These are phyloP conservation scores for Ogataea siamensis DNA, from an alignment of 805 yeast species.

Conservation along the genomic window DNA sequence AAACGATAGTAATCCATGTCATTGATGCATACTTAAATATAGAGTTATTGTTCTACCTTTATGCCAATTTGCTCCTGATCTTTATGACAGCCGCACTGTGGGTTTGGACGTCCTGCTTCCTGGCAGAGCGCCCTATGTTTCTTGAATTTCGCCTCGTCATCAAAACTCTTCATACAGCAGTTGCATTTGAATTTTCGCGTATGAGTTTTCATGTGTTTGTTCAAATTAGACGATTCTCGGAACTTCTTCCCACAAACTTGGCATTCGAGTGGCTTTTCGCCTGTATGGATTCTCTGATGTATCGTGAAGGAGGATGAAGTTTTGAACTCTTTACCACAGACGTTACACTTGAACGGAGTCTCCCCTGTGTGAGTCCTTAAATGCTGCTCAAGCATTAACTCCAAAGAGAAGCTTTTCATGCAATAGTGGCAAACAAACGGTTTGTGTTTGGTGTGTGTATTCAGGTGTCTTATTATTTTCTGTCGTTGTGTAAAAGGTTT, in stretches of 20 bases:
- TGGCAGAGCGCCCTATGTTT: slow-evolving; percentile 37
- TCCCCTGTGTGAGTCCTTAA: slow-evolving; percentile 85
- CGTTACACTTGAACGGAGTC: slow-evolving; percentile 72
- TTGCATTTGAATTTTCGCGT: slow-evolving; percentile 50
- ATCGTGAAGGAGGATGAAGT: slow-evolving; percentile 80
- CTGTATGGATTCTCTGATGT: slow-evolving; percentile 84
- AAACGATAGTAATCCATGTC: no score
- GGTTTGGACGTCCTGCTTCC: slow-evolving; percentile 3
- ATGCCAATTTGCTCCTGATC: slow-evolving; percentile 3
- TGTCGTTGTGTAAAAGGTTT: slow-evolving; percentile 77
- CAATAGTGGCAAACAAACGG: slow-evolving; percentile 77
- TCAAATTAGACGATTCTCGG: slow-evolving; percentile 84
- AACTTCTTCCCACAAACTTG: slow-evolving; percentile 79
- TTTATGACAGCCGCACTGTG: slow-evolving; percentile 8
- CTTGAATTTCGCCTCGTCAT: slow-evolving; percentile 39
- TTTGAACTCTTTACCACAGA: slow-evolving; percentile 77
- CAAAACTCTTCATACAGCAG: slow-evolving; percentile 52
- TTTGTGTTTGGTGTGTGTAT: slow-evolving; percentile 80
- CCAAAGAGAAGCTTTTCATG: slow-evolving; percentile 70
- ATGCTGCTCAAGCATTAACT: slow-evolving; percentile 77
- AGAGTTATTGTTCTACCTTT: neutral
- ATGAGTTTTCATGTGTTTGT: slow-evolving; percentile 85
- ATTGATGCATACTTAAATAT: no score
- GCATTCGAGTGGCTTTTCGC: slow-evolving; percentile 83
- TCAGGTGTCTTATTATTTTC: slow-evolving; percentile 80